Conservation (phyloP, 805 yeast species). For the Saccharomycopsis fermentans region DNA sequence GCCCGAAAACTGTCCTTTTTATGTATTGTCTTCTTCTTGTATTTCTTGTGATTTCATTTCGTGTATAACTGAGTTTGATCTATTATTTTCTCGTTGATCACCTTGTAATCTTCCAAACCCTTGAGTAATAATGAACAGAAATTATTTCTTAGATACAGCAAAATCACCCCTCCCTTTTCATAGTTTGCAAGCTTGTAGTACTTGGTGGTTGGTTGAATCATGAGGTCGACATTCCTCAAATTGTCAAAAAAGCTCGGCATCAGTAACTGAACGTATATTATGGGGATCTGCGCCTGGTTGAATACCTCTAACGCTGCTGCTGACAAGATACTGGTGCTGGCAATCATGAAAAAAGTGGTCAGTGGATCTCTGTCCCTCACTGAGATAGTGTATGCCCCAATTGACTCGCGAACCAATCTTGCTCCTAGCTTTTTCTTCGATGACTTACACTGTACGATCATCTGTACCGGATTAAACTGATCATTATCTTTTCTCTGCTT, state of each 20-base stretch:
- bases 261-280: slow-evolving; percentile 5
- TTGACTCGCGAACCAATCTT: slow-evolving; percentile 12
- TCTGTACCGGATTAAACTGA: background rate
- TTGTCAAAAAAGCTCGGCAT: background rate
- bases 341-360: slow-evolving; percentile 8
- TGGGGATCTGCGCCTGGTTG: slow-evolving; percentile 3
- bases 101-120: slow-evolving; percentile 9
- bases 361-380: background rate
- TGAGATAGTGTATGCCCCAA: slow-evolving; percentile 6
- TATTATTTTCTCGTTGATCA: slow-evolving; percentile 4
- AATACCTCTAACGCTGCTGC: slow-evolving; percentile 11
- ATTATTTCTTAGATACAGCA: slow-evolving; percentile 14
- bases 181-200: slow-evolving; percentile 1
- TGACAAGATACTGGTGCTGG: slow-evolving; percentile 6
- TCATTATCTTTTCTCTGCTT: background rate
- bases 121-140: slow-evolving; percentile 5
- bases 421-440: slow-evolving; percentile 11
- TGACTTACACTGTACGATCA: slow-evolving; percentile 16
- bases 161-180: slow-evolving; percentile 5
- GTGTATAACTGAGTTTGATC: background rate
- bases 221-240: background rate
- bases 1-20: too few relatives aligned
- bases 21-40: background rate
- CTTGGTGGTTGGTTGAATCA: background rate
- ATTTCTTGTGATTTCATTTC: background rate